Evolutionary conservation across 192 early-diverging fungal species (phyloP), one percentile per base, ranked within the genome.

Genomic region (Coemansia sp.): DNA sequence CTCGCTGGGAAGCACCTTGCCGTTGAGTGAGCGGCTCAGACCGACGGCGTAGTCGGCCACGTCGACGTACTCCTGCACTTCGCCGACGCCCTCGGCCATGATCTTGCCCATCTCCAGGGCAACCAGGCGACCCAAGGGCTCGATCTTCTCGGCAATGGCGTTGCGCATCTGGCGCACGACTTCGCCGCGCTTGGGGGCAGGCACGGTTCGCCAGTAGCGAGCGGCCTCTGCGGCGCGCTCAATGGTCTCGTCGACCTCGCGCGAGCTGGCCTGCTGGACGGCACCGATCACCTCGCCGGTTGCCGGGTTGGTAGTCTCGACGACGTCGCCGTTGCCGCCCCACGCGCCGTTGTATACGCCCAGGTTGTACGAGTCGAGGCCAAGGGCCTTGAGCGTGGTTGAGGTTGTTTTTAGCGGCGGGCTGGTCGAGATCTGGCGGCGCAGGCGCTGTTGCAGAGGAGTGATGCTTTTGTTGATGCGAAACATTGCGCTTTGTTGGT

Each of bases 11-110:
- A 98, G 85, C 20, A 95, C 88, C 27, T 83, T 58, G 10, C 95
- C 95, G 69, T 86, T 85, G 50, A 98, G 62, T 68, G 85, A 85
- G 18, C 95, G 86, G 36, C 86, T 85, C 6, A 98, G 82, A 23
- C 95, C 95, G 5, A 95, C 74, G 14, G 95, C 93, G 55, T 89
- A 95, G 65, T 98, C 95, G 25, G 89, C 86, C 55, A 98, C 88
- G 72, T 98, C 95, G 63, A 98, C 88, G 82, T 95, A 98, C 80
- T 98, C 95, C 67, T 98, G 95, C 30, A 98, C 87, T 66, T 98
- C 95, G 36, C 95, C 94, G 22, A 93, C 79, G 25, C 93, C 95
- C 74, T 98, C 95, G 14, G 93, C 85, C 56, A 89, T 60, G 61
- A 98, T 95, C 82, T 98, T 98, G 67, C 95, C 95, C 86, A 98